Evolutionary conservation across 768 basidiomycete genomes (phyloP).

Genomic region (Agaricus blazei): DNA sequence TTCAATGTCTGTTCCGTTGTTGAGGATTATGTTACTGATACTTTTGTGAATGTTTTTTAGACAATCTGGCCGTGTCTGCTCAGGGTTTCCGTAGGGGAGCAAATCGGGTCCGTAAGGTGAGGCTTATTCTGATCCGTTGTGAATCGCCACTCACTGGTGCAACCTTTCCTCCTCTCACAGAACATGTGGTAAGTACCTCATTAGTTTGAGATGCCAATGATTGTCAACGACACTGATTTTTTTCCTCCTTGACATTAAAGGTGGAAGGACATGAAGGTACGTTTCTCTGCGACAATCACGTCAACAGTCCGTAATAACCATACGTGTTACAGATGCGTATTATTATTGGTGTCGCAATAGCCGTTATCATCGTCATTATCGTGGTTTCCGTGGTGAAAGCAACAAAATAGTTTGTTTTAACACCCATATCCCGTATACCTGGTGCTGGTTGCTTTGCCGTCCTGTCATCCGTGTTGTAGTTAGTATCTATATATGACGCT

Average conservation of each 20-base stretch:
- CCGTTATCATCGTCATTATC: slow-evolving; percentile 91
- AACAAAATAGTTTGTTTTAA: slow-evolving; percentile 39
- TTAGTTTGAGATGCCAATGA: slow-evolving; percentile 1
- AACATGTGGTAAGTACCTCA: slow-evolving; percentile 79
- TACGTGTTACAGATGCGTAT: slow-evolving; percentile 74
- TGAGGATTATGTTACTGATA: not conserved
- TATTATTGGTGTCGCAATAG: slow-evolving; percentile 88
- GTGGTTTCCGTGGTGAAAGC: slow-evolving; percentile 93
- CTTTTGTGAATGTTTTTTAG: slow-evolving; percentile 33
- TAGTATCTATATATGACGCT: slow-evolving; percentile 24
- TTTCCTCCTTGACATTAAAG: slow-evolving; percentile 28
- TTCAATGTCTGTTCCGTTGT: not conserved
- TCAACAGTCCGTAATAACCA: not conserved
- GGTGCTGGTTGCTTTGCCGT: slow-evolving; percentile 10
- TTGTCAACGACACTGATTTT: slow-evolving; percentile 9
- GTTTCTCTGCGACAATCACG: slow-evolving; percentile 15
- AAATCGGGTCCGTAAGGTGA: slow-evolving; percentile 93
- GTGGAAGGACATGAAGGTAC: slow-evolving; percentile 98
- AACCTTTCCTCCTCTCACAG: slow-evolving; percentile 28
- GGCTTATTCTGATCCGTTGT: slow-evolving; percentile 14
- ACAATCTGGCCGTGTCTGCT: slow-evolving; percentile 96
- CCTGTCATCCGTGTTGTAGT: slow-evolving; percentile 21
- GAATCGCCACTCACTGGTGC: slow-evolving; percentile 6
- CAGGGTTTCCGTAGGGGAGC: slow-evolving; percentile 98
- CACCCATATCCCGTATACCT: not conserved